Percentiles rank a stretch among this genome's conserved stretches.
Evolutionary conservation across 2,329 filamentous ascomycete species (phyloP).

Genomic region (Nigrograna mackinnonii): DNA sequence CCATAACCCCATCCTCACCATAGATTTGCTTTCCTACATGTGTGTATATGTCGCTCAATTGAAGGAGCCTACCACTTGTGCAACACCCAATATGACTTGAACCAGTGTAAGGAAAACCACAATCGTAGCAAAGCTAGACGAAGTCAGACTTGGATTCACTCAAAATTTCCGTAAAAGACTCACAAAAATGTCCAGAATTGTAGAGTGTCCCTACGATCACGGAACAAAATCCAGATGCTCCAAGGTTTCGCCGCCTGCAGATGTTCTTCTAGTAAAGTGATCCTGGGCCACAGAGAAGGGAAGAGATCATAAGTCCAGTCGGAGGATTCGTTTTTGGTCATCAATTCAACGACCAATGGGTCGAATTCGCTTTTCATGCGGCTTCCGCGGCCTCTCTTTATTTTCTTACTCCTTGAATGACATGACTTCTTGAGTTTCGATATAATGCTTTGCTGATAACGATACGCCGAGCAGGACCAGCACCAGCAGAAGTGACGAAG

Average conservation of each 20-base stretch:
- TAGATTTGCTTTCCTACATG: too few relatives aligned
- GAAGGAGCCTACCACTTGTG: constrained; percentile 23
- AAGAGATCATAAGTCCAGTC: constrained; percentile 24
- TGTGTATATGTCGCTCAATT: too few relatives aligned
- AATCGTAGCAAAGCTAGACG: constrained; percentile 19
- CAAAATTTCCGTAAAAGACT: constrained; percentile 1
- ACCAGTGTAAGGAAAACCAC: constrained; percentile 19
- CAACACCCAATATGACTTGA: constrained; percentile 19
- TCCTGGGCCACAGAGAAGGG: constrained; percentile 20
- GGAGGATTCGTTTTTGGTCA: constrained; percentile 8
- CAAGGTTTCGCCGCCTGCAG: constrained; percentile 20
- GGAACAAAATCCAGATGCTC: constrained; percentile 25
- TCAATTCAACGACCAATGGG: constrained; percentile 11
- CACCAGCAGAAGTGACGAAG: constrained; percentile 17
- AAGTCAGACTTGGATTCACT: constrained; percentile 3
- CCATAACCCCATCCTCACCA: too few relatives aligned
- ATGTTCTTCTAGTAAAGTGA: constrained; percentile 21
- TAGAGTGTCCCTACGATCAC: constrained; percentile 22
- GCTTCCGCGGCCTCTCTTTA: background rate
- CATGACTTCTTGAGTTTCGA: constrained; percentile 4
- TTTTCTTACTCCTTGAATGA: background rate
- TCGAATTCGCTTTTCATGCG: constrained; percentile 13
- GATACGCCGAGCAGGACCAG: constrained; percentile 19
- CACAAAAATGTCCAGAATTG: constrained; percentile 28
- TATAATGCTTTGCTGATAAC: constrained; percentile 9